Evolutionary conservation across 176 grass and related monocot genomes (phyloP), one percentile per base, ranked within the genome.

Genomic region (Paspalum vaginatum): DNA sequence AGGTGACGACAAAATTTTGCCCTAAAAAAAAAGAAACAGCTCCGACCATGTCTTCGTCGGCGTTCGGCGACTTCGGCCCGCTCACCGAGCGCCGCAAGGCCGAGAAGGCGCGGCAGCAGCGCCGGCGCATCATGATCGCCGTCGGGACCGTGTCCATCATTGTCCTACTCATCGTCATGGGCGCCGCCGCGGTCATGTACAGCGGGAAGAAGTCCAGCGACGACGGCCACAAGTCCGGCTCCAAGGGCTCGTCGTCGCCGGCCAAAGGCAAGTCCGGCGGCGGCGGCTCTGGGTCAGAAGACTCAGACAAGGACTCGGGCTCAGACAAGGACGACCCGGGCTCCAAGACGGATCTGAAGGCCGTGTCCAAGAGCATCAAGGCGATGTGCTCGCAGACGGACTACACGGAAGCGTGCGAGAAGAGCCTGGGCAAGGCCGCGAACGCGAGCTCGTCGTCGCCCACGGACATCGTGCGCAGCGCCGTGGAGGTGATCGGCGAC

Each of bases 1-100:
- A 46, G 65, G 13, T 55, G 16, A 74, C 42, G 16, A 74, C 42
- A 43, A 64, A 64, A 64, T 17, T 18, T 70, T 17, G 45, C 24
- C 24, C 12, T 4, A 42, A 11, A 45, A 80, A 10, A 75, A 61
- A 45, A 26, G 53, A 22, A 42, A 14, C 20, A 63, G 53, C 38
- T 40, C 51, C 71, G 77, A 61, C 72, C 80, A 86, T 68, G 39
- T 91, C 89, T 84, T 89, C 91, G 85, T 91, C 92, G 46, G 90
- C 92, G 73, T 98, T 95, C 68, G 91, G 86, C 73, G 92, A 95
- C 70, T 92, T 95, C 47, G 92, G 90, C 14, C 90, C 88, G 37
- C 83, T 98, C 68, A 92, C 92, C 0, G 95, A 98, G 90, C 87
- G 95, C 6, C 87, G 95, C 64, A 55, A 52, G 1, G 95, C 88